These are phyloP conservation scores for Penicillium sumatraense DNA, from an alignment of 2,329 filamentous ascomycete genomes.

Conservation along the genomic window DNA sequence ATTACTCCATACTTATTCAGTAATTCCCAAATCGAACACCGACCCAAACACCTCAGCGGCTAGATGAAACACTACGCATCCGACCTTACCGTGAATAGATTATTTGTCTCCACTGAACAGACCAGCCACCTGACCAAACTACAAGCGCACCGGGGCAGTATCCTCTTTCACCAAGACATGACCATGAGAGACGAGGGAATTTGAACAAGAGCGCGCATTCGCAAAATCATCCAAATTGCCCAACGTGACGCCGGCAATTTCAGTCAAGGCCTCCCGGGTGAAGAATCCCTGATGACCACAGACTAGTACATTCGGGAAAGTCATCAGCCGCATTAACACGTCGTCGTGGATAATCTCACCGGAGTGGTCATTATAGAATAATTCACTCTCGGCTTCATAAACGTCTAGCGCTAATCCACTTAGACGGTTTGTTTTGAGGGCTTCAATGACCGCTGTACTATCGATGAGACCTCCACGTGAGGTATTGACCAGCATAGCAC, in stretches of 20 bases:
- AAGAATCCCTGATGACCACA: constrained; percentile 74
- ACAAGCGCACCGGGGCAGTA: constrained; percentile 37
- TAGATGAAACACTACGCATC: too few relatives aligned
- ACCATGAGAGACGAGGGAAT: constrained; percentile 35
- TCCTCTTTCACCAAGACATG: constrained; percentile 30
- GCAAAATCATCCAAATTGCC: constrained; percentile 54
- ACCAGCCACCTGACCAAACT: too few relatives aligned
- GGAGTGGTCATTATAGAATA: constrained; percentile 71
- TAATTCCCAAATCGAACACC: too few relatives aligned
- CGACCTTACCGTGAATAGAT: too few relatives aligned
- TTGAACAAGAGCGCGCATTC: constrained; percentile 30
- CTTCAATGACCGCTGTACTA: constrained; percentile 62
- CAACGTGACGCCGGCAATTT: constrained; percentile 66
- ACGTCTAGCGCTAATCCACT: constrained; percentile 70
- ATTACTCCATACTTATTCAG: too few relatives aligned
- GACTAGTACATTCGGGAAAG: constrained; percentile 70
- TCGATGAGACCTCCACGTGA: constrained; percentile 69
- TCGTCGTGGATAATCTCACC: constrained; percentile 70
- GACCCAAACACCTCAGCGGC: too few relatives aligned
- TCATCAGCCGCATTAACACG: constrained; percentile 67
- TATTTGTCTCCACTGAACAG: too few relatives aligned
- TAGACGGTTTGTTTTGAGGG: constrained; percentile 64
- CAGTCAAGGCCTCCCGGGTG: constrained; percentile 66
- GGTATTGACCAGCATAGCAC: constrained; percentile 67
- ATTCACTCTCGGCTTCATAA: constrained; percentile 63